Conservation (phyloP, 805 yeast species). For the Cyberlindnera meyerae region DNA sequence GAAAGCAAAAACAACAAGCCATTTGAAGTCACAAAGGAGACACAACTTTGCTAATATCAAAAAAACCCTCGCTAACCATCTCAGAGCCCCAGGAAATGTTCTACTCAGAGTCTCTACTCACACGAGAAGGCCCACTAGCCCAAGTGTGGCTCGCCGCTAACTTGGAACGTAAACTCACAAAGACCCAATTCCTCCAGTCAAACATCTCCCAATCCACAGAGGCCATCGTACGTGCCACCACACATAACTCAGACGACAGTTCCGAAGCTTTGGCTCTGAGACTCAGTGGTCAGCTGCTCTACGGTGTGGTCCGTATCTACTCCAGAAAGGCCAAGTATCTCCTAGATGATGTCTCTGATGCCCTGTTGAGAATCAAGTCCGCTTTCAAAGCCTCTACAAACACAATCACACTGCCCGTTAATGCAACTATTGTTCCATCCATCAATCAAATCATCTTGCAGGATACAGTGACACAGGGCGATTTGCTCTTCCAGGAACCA, state of each 20-base stretch:
- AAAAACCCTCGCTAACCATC: no score
- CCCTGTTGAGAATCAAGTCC: constrained; percentile 63
- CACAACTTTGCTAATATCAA: no score
- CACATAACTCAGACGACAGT: constrained; percentile 11
- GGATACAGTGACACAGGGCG: constrained; percentile 77
- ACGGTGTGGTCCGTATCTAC: constrained; percentile 84
- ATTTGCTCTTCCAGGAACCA: constrained; percentile 65
- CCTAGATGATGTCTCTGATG: constrained; percentile 78
- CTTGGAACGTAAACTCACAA: constrained; percentile 70
- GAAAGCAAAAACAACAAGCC: no score
- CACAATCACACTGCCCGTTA: constrained; percentile 53
- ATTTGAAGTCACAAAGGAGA: no score
- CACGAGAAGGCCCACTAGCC: constrained; percentile 80
- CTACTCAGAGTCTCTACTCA: constrained; percentile 46
- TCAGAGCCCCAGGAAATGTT: constrained; percentile 33
- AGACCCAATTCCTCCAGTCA: constrained; percentile 67
- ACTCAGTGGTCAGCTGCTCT: constrained; percentile 77
- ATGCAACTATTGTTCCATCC: constrained; percentile 55
- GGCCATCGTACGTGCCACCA: constrained; percentile 50
- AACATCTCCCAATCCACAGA: constrained; percentile 61
- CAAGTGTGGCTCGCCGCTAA: constrained; percentile 93
- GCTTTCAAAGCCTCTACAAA: constrained; percentile 46
- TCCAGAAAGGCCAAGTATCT: constrained; percentile 80
- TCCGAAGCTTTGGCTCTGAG: constrained; percentile 68
- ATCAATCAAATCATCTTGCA: constrained; percentile 56